Evolutionary conservation across 345 rosid genomes (phyloP).

Genomic region (Raphanus sativus): DNA sequence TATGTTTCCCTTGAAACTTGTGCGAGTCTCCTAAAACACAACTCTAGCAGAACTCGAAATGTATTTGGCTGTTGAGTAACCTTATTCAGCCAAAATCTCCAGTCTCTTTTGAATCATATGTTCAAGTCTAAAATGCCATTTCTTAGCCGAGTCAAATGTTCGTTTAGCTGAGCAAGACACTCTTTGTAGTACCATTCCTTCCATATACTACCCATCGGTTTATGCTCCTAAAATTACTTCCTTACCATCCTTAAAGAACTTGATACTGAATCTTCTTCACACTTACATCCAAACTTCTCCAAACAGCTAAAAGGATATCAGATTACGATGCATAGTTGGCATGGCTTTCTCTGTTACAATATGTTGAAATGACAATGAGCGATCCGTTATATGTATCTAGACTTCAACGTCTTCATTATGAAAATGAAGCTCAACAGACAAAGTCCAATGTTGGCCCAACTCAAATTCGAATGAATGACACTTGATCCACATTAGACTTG

Average conservation of each 20-base stretch:
- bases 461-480: background rate
- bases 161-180: too few species aligned
- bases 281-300: background rate
- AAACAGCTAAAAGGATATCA: background rate
- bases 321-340: background rate
- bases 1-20: background rate
- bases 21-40: background rate
- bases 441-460: background rate
- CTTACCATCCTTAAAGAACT: background rate
- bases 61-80: background rate
- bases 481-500: background rate
- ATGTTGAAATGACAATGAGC: background rate
- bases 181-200: too few species aligned
- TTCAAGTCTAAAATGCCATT: background rate
- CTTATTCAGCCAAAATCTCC: background rate
- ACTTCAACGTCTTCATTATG: background rate
- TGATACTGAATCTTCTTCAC: background rate
- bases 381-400: background rate
- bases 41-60: too few species aligned
- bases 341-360: background rate
- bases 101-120: background rate
- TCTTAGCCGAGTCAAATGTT: background rate
- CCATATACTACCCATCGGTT: background rate
- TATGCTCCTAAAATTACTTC: background rate
- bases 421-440: background rate